Percentiles rank a stretch among this genome's conserved stretches.
phyloP scores from a whole-genome alignment of 495 filamentous ascomycete genomes.

The Penicillium robsamsonii region DNA sequence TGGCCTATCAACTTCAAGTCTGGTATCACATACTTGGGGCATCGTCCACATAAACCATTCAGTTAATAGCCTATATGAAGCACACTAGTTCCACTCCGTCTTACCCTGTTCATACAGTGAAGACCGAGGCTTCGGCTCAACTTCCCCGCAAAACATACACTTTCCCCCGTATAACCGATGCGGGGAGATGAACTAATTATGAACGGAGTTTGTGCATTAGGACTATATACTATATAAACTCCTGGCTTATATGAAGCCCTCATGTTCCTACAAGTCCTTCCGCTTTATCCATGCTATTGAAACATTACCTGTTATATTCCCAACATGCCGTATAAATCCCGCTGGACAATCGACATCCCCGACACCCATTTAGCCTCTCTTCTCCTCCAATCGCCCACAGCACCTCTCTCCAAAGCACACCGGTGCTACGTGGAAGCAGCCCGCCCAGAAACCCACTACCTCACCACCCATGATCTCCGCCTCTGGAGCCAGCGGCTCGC shows the following conservation, averaged over 20 bases:
- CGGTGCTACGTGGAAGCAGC: constrained; percentile 54
- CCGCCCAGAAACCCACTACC: constrained; percentile 53
- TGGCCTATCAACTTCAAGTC: not conserved
- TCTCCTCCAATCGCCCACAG: constrained; percentile 48
- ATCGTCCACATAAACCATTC: not conserved
- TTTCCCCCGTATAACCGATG: constrained; percentile 24
- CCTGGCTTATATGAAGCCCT: not conserved
- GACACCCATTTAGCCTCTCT: constrained; percentile 48
- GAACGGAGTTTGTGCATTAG: not conserved
- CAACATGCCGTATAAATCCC: constrained; percentile 54
- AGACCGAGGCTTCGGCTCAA: constrained; percentile 5
- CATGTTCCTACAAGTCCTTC: not conserved
- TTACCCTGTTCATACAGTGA: not conserved
- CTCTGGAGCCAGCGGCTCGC: constrained; percentile 71
- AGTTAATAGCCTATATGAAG: not conserved
- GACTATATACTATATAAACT: not conserved
- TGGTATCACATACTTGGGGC: no score
- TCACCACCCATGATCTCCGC: constrained; percentile 59
- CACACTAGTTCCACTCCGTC: not conserved
- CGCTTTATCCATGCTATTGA: not conserved
- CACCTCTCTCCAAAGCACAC: constrained; percentile 41
- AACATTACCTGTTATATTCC: not conserved
- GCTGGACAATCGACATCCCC: constrained; percentile 49
- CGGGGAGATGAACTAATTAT: constrained; percentile 17
- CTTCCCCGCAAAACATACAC: constrained; percentile 16